Evolutionary conservation across 805 yeast species (phyloP), one percentile per base, ranked within the genome.

Genomic region (Metschnikowia corniflorae): DNA sequence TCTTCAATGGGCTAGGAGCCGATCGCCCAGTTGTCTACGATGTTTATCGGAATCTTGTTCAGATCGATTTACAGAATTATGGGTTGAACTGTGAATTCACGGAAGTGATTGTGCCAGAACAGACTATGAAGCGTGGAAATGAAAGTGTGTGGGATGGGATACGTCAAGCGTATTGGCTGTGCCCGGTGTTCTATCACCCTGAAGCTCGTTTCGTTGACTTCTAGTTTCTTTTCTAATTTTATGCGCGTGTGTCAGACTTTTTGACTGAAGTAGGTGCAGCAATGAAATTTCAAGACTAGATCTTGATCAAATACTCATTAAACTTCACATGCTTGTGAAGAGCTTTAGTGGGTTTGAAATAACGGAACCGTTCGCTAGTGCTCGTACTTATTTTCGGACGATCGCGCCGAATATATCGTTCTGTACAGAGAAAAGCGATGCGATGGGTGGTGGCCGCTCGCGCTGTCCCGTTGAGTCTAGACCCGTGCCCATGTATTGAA

Each of bases 1-100:
- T 88, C 55, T 89, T 89, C 71, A 91, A 89, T 53, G 97, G 97
- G 0, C 69, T 85, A 7, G 73, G 73, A 6, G 73, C 71, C 9
- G 73, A 67, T 42, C 59, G 73, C 44, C 61, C 62, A 45, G 62
- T 65, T 5, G 48, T 66, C 8, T 67, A 67, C 47, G 71, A 89
- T 51, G 96, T 91, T 7, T 89, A 91, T 67, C 81, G 77, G 57
- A 75, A 78, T 50, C 79, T 89, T 39, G 96, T 86, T 4, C 85
- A 80, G 44, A 60, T 86, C 39, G 97, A 89, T 58, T 68, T 89
- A 46, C 66, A 69, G 29, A 86, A 83, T 48, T 88, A 84, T 53
- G 97, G 97, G 2, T 63, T 89, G 54, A 47, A 66, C 23, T 79
- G 86, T 37, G 58, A 67, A n/a, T 89, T 71, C 61, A 58, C 54